Percentiles rank a stretch among this genome's conserved stretches.
Evolutionary conservation across 108 stramenopile species (phyloP).

Genomic region (Aureococcus anophagefferens): DNA sequence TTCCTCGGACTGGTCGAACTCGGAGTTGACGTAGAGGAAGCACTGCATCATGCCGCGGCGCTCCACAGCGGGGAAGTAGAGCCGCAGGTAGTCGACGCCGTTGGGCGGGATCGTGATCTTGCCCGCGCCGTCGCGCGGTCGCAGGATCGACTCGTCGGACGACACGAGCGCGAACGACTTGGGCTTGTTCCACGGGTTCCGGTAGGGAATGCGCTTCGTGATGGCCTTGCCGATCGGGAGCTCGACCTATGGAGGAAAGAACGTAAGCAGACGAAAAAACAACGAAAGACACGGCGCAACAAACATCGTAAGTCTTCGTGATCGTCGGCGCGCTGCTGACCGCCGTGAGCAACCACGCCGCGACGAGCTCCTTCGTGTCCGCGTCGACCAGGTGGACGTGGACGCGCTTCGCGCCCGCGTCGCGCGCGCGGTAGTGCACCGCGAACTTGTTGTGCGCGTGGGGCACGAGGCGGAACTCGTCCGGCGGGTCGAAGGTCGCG

Average conservation of each 20-base stretch:
- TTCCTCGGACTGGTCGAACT: slow-evolving; percentile 40
- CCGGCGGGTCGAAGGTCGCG: slow-evolving; percentile 26
- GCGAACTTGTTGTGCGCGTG: slow-evolving; percentile 48
- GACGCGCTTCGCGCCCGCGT: slow-evolving; percentile 10
- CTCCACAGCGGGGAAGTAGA: slow-evolving; percentile 28
- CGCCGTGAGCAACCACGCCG: slow-evolving; percentile 40
- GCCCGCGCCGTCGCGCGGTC: slow-evolving; percentile 23
- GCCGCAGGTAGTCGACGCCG: slow-evolving; percentile 34
- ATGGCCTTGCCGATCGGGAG: slow-evolving; percentile 17
- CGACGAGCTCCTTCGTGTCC: slow-evolving; percentile 42
- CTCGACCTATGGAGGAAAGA: too few species aligned
- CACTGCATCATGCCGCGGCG: slow-evolving; percentile 15
- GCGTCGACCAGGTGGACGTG: slow-evolving; percentile 46
- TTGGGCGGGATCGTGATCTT: slow-evolving; percentile 30
- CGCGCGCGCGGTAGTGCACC: slow-evolving; percentile 22
- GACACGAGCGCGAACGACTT: slow-evolving; percentile 28
- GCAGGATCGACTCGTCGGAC: slow-evolving; percentile 33
- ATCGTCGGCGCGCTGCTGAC: slow-evolving; percentile 36
- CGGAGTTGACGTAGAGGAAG: slow-evolving; percentile 42
- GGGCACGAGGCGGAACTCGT: slow-evolving; percentile 43
- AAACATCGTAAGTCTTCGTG: slow-evolving; percentile 46
- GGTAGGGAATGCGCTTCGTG: slow-evolving; percentile 45
- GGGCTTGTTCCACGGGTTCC: slow-evolving; percentile 41
- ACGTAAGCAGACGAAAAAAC: too few species aligned
- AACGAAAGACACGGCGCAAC: too few species aligned